These are phyloP conservation scores for Bruguiera hainesii DNA, from an alignment of 441 rosid species.

Conservation along the genomic window DNA sequence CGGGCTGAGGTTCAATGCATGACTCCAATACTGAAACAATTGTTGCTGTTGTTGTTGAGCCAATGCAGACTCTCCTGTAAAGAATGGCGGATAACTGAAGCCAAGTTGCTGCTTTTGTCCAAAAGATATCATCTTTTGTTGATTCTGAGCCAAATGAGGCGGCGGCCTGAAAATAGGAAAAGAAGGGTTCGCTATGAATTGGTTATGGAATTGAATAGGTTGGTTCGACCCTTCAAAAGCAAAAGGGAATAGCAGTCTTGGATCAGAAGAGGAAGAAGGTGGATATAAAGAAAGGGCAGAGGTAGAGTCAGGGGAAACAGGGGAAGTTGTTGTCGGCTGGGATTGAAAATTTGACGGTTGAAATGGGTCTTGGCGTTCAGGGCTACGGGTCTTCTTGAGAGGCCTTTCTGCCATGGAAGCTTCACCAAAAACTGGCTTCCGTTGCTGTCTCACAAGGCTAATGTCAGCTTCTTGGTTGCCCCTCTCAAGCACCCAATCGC, in stretches of 20 bases:
- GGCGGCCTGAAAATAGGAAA: slow-evolving; percentile 30
- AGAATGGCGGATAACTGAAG: slow-evolving; percentile 27
- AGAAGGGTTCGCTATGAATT: slow-evolving; percentile 26
- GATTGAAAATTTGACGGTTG: slow-evolving; percentile 26
- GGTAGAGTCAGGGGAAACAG: slow-evolving; percentile 23
- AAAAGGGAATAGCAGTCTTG: slow-evolving; percentile 51
- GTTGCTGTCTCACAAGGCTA: slow-evolving; percentile 37
- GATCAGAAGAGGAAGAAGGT: slow-evolving; percentile 31
- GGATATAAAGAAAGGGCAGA: slow-evolving; percentile 21
- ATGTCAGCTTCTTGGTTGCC: slow-evolving; percentile 33
- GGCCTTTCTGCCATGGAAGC: slow-evolving; percentile 61
- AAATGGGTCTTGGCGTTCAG: slow-evolving; percentile 38
- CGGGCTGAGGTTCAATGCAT: slow-evolving; percentile 58
- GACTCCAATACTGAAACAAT: slow-evolving; percentile 57
- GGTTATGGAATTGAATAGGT: slow-evolving; percentile 31
- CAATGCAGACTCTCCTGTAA: slow-evolving; percentile 28
- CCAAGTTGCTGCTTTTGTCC: slow-evolving; percentile 42
- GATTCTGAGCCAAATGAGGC: slow-evolving; percentile 32
- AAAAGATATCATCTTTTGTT: slow-evolving; percentile 82
- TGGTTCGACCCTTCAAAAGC: slow-evolving; percentile 45
- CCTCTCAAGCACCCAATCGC: slow-evolving; percentile 36
- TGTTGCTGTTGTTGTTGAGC: slow-evolving; percentile 49
- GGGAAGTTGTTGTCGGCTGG: slow-evolving; percentile 18
- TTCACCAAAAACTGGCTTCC: slow-evolving; percentile 56
- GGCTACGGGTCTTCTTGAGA: slow-evolving; percentile 60